Evolutionary conservation across 495 filamentous ascomycete species (phyloP).

Genomic region (Neurospora cerealis): DNA sequence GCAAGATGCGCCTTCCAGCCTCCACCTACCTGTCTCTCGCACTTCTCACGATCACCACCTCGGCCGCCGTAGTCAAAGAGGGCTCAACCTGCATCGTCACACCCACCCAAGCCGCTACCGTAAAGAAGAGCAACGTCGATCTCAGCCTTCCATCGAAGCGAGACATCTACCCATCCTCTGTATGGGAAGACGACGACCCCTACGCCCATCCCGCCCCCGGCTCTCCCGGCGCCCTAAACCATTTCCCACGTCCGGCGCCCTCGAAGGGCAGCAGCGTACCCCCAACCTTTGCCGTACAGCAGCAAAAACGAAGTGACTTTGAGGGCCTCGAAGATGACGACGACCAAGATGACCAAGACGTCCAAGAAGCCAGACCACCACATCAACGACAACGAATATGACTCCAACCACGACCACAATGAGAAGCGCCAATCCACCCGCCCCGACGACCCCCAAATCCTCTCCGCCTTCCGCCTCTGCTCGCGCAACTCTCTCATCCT

Average conservation of each 20-base stretch:
- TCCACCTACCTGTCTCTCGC: conserved; percentile 1
- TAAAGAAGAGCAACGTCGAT: conserved; percentile 7
- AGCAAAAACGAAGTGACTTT: background rate
- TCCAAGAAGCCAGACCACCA: background rate
- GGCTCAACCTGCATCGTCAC: conserved; percentile 31
- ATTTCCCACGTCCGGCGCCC: conserved; percentile 7
- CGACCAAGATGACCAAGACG: background rate
- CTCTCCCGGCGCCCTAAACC: conserved; percentile 3
- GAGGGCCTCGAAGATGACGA: background rate
- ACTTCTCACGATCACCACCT: conserved; percentile 2
- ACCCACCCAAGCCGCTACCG: conserved; percentile 8
- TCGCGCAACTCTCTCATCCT: conserved; percentile 25
- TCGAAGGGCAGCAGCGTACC: background rate
- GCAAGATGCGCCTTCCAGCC: conserved; percentile 4
- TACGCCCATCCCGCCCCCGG: background rate
- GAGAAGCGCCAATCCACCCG: background rate
- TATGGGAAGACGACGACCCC: background rate
- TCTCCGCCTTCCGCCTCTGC: conserved; percentile 32
- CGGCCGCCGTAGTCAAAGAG: conserved; percentile 21
- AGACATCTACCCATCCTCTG: conserved; percentile 1
- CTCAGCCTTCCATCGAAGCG: conserved; percentile 3
- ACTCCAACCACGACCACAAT: background rate
- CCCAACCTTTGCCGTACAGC: background rate
- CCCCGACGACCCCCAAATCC: conserved; percentile 32
- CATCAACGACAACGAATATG: too few relatives aligned